Evolutionary conservation across 116 monocot genomes (phyloP), one percentile per base, ranked within the genome.

Genomic region (Posidonia oceanica): DNA sequence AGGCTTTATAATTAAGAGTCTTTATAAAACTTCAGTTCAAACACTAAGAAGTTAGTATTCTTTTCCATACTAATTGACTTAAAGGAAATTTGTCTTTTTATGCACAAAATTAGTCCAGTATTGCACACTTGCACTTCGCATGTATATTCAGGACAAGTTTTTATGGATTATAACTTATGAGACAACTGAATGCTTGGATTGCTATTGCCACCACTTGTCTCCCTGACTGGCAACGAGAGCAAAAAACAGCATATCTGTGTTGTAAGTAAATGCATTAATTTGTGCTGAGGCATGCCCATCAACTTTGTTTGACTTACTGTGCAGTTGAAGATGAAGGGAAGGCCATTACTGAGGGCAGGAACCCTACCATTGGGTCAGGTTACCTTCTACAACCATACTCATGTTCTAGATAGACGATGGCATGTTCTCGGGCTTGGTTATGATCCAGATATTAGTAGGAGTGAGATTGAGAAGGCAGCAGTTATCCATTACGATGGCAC

Each of bases 331-430:
- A 21, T 36, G 23, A 68, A 54, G 41, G 74, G 51, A 38, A 82
- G 79, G 23, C 68, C 64, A 57, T 77, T 86, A 53, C 70, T 84
- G 78, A 81, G 71, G 72, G 74, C 79, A 54, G 75, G 87, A 76
- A 72, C 86, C 36, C 69, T 93, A 11, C 88, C 88, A 3, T 61
- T 79, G 69, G 93, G 84, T 74, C 80, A 88, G 52, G 76, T 99
- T 58, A 72, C 78, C 21, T 93, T 99, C 61, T 70, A 90, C 72
- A 77, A 82, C 66, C 83, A 75, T 6, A 74, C 90, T 8, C 75
- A 80, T 75, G 20, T 72, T 52, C 72, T 99, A 0, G 86, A 88
- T 69, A 64, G 76, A 52, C 54, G 69, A 55, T 83, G 83, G 83
- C 79, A 76, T 51, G 36, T 73, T 6, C 61, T 65, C 4, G 83